A percentile compares a stretch with the other conserved stretches of the same genome.
Conservation (phyloP, 352 stramenopile species). For the Pythium pyrilobum region DNA sequence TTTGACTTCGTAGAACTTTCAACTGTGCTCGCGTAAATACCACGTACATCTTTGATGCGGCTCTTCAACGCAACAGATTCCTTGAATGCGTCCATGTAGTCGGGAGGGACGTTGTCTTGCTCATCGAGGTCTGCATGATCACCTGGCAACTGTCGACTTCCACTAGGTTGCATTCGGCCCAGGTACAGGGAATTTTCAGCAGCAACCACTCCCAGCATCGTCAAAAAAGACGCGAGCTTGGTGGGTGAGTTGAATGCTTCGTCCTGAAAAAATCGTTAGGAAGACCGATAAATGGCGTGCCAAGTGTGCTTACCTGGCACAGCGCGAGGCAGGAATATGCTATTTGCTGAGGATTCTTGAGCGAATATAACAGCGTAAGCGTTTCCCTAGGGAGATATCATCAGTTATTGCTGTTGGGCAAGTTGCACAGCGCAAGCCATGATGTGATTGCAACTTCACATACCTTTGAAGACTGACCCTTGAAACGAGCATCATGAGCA, state of each 20-base stretch:
- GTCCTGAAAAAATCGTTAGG: constrained; percentile 11
- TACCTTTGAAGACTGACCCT: constrained; percentile 6
- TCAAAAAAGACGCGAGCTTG: constrained; percentile 8
- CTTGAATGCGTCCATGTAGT: constrained; percentile 21
- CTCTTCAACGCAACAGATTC: constrained; percentile 6
- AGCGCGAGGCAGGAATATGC: constrained; percentile 16
- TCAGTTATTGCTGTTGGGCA: too few relatives aligned
- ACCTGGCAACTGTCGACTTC: too few relatives aligned
- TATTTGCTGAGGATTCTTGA: constrained; percentile 11
- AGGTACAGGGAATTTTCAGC: constrained; percentile 13
- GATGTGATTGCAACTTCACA: background rate
- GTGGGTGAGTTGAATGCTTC: constrained; percentile 7
- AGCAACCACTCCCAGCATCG: constrained; percentile 15
- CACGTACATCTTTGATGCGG: constrained; percentile 12
- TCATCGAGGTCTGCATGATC: too few relatives aligned
- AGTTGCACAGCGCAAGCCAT: too few relatives aligned
- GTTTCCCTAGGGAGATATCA: constrained; percentile 10
- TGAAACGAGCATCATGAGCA: background rate
- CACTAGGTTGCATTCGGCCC: background rate
- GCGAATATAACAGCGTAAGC: constrained; percentile 11
- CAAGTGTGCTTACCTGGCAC: constrained; percentile 8
- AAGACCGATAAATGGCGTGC: too few relatives aligned
- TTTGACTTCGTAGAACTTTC: too few relatives aligned
- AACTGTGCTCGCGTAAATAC: background rate
- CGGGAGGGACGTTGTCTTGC: background rate